Base-by-base conservation (phyloP, 352 stramenopile species). In the Phytopythium cucurbitacearum region DNA sequence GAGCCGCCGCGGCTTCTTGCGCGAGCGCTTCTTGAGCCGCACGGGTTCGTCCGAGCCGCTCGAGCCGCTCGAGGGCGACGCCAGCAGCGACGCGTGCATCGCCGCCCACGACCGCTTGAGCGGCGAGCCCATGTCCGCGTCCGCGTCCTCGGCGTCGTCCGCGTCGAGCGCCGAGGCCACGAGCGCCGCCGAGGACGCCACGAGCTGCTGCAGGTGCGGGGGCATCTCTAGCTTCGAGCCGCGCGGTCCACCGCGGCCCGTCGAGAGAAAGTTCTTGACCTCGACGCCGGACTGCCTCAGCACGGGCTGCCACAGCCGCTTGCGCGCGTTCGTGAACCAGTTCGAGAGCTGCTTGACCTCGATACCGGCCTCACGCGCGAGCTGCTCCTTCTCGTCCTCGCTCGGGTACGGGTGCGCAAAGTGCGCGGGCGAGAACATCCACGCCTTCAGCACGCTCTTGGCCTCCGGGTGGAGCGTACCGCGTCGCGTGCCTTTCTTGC, bases 311-410 rank as follows among this genome's bases (percentile, higher is more conserved):
- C 85, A 94, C 10, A 94, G 67, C 2, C 85, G 78, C 59, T 94
- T 94, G 34, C 85, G 80, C n/a, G 85, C 85, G 51, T 94, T 94
- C 13, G 85, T 94, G 56, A 94, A 94, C 85, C 85, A 94, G 67
- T 94, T 94, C 28, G 85, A 93, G 46, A 94, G 72, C 73, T 94
- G 85, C 55, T 94, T 94, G 45, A 94, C 80, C 58, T 94, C 82
- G 35, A 94, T 94, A 11, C 85, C 85, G 15, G 85, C 82, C 45
- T 92, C 82, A 1, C 64, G 64, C 1, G 81, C 85, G 16, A 94
- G 57, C 56, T 91, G 79, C 54, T 94, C 85, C 63, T 94, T 94
- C 59, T 93, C 85, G 50, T 94, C 85, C 59, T 94, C 85, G 53
- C 80, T 94, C 40, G 85, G 85, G 56, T 94, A 94, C 39, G 85